Evolutionary conservation across 2,329 filamentous ascomycete species (phyloP), one percentile per base, ranked within the genome.

Genomic region (Ophiobolus disseminans): DNA sequence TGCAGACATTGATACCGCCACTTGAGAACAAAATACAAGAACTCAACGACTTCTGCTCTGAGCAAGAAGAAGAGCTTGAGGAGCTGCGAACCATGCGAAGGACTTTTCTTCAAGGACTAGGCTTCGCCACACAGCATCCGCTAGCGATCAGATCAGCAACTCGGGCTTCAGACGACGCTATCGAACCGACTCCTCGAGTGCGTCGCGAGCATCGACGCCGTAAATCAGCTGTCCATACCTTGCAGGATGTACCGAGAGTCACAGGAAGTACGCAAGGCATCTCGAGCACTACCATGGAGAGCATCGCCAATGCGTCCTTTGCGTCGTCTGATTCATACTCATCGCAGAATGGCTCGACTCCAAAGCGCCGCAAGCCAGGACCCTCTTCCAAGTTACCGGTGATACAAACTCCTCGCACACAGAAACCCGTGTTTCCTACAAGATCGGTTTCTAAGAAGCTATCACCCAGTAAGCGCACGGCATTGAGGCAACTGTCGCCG

Each of bases 341-440:
- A 5, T 62, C 53, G 4, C 58, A 55, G 20, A 45, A 53, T n/a
- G 62, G 63, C 10, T 73, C 73, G 2, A 72, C 68, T 5, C 75
- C 76, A 3, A 80, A 80, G 54, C 73, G 78, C 13, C 50, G 67
- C 1, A 75, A 72, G 43, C 64, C 70, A 20, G 63, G 66, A 16
- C 47, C 57, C 4, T 59, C 70, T 1, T 70, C 68, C 53, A 71
- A 68, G 36, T 53, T 61, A 5, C 62, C 69, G 20, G 48, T 56
- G 3, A 58, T 69, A 50, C 62, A 63, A 14, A 69, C 66, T 34
- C 61, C 72, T 2, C 60, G 62, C 17, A 49, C 44, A 9, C 62
- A 60, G 17, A 68, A 48, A 28, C 40, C 56, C 10, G 44, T 32
- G 7, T 17, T 48, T 1, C 22, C 38, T 2, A 52, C 58, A 2